Evolutionary conservation across 1,284 basidiomycete genomes (phyloP).

Genomic region (Apiotrichum veenhuisii): DNA sequence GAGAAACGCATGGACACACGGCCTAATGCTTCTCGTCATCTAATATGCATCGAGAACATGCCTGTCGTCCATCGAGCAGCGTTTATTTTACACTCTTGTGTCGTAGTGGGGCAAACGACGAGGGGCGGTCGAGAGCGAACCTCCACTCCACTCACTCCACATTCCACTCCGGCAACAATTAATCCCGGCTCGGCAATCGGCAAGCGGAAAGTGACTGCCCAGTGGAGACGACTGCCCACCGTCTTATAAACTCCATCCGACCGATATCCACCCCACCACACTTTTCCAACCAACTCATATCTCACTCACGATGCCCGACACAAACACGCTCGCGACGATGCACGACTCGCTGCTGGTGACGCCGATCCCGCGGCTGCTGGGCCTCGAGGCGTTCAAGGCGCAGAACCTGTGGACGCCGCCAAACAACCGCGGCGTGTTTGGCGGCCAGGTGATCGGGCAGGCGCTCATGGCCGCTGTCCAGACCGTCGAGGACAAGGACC

Average conservation of each 20-base stretch:
- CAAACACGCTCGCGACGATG: background rate
- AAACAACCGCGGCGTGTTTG: slow-evolving; percentile 72
- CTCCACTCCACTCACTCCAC: no score
- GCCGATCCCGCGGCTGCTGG: slow-evolving; percentile 5
- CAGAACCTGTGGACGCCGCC: slow-evolving; percentile 66
- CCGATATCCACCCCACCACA: background rate
- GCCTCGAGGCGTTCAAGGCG: slow-evolving; percentile 57
- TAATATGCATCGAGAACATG: no score
- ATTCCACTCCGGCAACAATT: no score
- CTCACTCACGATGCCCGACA: background rate
- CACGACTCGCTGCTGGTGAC: background rate
- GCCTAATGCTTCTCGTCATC: no score
- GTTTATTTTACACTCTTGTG: no score
- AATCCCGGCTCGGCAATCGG: background rate
- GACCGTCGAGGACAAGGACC: slow-evolving; percentile 63
- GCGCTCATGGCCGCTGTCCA: slow-evolving; percentile 73
- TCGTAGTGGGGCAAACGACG: no score
- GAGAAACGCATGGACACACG: no score
- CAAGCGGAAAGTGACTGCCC: background rate
- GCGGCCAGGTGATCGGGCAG: slow-evolving; percentile 81
- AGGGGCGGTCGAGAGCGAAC: background rate
- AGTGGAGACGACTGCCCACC: background rate
- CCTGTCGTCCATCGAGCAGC: no score
- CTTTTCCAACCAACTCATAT: background rate
- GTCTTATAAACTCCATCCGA: background rate